Evolutionary conservation across 2,329 filamentous ascomycete genomes (phyloP).

Genomic region (Aspergillus ustus): DNA sequence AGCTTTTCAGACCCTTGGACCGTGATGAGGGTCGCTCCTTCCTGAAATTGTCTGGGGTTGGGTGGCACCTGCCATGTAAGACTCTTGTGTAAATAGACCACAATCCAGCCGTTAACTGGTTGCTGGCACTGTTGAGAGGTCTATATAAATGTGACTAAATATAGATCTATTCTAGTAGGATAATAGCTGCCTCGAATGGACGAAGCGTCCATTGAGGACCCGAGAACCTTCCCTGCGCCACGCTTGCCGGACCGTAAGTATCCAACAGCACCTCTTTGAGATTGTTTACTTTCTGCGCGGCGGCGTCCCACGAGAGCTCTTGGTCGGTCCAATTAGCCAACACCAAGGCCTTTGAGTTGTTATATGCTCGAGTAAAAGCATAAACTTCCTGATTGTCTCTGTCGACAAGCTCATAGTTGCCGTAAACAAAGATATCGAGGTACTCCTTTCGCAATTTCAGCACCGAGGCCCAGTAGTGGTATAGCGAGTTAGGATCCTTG

Average conservation of each 20-base stretch:
- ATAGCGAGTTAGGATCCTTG: slow-evolving; percentile 53
- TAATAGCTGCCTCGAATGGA: slow-evolving; percentile 40
- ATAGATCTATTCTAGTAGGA: slow-evolving; percentile 11
- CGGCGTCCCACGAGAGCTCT: slow-evolving; percentile 37
- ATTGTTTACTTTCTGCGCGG: slow-evolving; percentile 30
- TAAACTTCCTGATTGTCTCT: slow-evolving; percentile 59
- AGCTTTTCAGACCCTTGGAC: neutral
- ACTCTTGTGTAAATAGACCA: neutral
- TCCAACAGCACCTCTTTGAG: slow-evolving; percentile 38
- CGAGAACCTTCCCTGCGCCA: slow-evolving; percentile 28
- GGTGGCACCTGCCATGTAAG: neutral
- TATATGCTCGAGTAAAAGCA: slow-evolving; percentile 55
- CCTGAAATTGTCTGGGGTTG: neutral
- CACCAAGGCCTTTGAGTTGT: slow-evolving; percentile 39
- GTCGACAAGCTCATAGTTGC: slow-evolving; percentile 63
- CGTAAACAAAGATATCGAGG: slow-evolving; percentile 69
- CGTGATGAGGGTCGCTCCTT: neutral
- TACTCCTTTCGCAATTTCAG: slow-evolving; percentile 65
- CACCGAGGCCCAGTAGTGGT: slow-evolving; percentile 65
- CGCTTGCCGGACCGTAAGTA: slow-evolving; percentile 32
- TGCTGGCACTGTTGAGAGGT: neutral
- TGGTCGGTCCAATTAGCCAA: slow-evolving; percentile 42
- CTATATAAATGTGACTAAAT: neutral
- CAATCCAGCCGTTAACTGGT: neutral
- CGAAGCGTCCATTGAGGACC: slow-evolving; percentile 35